phyloP scores from a whole-genome alignment of 1,139 yeast genomes.

The Nakaseomyces kungkrabaensis region DNA sequence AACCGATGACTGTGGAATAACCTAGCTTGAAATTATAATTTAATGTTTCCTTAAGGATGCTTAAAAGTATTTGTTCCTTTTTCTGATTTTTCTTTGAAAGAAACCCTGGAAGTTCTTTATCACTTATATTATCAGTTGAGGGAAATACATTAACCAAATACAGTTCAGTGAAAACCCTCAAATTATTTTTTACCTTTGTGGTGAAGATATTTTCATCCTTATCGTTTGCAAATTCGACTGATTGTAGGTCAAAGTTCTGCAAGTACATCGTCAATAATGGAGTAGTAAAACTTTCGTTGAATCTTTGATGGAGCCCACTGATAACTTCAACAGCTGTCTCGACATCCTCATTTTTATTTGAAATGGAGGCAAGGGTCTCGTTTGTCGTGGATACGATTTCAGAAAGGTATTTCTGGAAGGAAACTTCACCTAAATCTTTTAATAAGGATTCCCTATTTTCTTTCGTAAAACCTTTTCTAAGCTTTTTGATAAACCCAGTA shows the following conservation, averaged over 20 bases:
- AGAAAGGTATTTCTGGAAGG: slow-evolving; percentile 66
- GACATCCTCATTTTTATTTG: slow-evolving; percentile 48
- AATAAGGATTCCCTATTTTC: slow-evolving; percentile 40
- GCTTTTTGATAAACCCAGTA: slow-evolving; percentile 67
- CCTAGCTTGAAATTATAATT: slow-evolving; percentile 43
- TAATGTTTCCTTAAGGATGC: slow-evolving; percentile 46
- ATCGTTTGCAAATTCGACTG: slow-evolving; percentile 12
- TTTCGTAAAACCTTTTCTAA: slow-evolving; percentile 46
- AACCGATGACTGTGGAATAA: slow-evolving; percentile 37
- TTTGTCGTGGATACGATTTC: slow-evolving; percentile 57
- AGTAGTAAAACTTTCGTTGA: slow-evolving; percentile 45
- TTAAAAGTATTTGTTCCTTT: slow-evolving; percentile 36
- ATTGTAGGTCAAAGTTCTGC: slow-evolving; percentile 37
- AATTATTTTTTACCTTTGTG: slow-evolving; percentile 39
- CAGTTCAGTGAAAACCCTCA: slow-evolving; percentile 54
- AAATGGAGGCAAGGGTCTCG: slow-evolving; percentile 51
- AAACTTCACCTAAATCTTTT: slow-evolving; percentile 51
- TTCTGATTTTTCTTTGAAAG: slow-evolving; percentile 27
- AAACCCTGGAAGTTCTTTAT: slow-evolving; percentile 34
- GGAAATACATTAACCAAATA: slow-evolving; percentile 51
- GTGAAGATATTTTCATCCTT: slow-evolving; percentile 39
- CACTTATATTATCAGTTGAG: slow-evolving; percentile 31
- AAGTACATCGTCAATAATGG: slow-evolving; percentile 41
- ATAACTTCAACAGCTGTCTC: slow-evolving; percentile 57
- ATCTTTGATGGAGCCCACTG: slow-evolving; percentile 71